These are phyloP conservation scores for Hsuehochloa calcarea DNA, from an alignment of 176 grass and related monocot species.

Conservation along the genomic window DNA sequence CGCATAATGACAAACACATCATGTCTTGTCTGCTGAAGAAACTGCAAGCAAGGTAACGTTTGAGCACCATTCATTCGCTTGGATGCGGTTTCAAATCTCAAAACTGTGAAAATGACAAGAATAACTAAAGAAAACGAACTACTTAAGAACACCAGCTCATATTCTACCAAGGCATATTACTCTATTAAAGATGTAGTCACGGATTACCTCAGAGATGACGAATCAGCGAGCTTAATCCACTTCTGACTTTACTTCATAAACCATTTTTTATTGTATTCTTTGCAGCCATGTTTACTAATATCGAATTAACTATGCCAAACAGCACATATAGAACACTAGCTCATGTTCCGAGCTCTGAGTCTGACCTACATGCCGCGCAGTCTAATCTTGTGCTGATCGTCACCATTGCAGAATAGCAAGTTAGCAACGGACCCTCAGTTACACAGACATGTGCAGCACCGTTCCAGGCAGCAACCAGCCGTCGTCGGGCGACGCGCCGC, in stretches of 20 bases:
- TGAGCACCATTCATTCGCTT: neutral
- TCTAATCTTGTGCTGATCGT: neutral
- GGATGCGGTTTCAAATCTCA: too few relatives aligned
- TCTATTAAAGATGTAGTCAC: neutral
- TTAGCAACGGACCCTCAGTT: neutral
- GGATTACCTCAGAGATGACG: slow-evolving; percentile 17
- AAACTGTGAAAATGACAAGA: too few relatives aligned
- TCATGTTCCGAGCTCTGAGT: neutral
- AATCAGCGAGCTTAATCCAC: neutral
- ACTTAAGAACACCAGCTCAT: neutral
- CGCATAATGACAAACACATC: neutral
- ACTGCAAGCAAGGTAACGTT: neutral
- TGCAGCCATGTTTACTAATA: neutral
- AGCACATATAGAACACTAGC: neutral
- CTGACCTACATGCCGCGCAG: neutral
- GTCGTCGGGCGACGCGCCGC: neutral
- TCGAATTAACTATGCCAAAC: too few relatives aligned
- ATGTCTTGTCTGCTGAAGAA: neutral
- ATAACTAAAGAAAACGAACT: neutral
- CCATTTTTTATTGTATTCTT: neutral
- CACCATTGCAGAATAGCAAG: neutral
- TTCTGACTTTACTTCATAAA: neutral
- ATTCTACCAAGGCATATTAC: neutral
- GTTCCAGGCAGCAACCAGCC: neutral
- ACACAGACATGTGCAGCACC: neutral